These are phyloP conservation scores for Verticillium tricorpus DNA, from an alignment of 2,329 filamentous ascomycete genomes.

Conservation along the genomic window DNA sequence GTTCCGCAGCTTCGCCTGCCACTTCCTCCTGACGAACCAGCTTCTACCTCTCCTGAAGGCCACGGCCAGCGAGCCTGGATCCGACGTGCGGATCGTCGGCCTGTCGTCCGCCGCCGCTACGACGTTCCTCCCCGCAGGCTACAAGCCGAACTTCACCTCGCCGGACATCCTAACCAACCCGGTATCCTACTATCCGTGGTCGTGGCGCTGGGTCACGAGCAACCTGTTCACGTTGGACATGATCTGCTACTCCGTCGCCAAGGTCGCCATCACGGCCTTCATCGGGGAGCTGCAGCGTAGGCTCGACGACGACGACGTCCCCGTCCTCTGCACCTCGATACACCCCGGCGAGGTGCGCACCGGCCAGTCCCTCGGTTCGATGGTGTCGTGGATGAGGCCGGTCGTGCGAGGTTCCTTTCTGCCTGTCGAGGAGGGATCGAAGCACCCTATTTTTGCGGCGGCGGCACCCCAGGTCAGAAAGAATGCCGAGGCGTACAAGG, in stretches of 20 bases:
- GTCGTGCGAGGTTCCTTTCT: constrained; percentile 3
- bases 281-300: constrained; percentile 12
- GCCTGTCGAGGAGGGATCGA: constrained; percentile 10
- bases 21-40: constrained; percentile 17
- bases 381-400: neutral
- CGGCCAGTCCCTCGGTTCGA: neutral
- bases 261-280: constrained; percentile 14
- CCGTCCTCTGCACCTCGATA: constrained; percentile 8
- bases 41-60: constrained; percentile 20
- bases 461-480: constrained; percentile 7
- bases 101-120: constrained; percentile 11
- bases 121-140: constrained; percentile 10
- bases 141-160: constrained; percentile 12
- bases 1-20: constrained; percentile 15
- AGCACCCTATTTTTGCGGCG: constrained; percentile 10
- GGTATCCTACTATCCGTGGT: constrained; percentile 6
- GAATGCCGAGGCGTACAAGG: constrained; percentile 7
- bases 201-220: constrained; percentile 6
- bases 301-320: constrained; percentile 4
- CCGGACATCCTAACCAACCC: constrained; percentile 6
- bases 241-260: constrained; percentile 17
- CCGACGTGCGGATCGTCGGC: constrained; percentile 19
- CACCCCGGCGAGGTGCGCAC: constrained; percentile 13
- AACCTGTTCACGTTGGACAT: constrained; percentile 14
- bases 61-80: constrained; percentile 3